Conservation (phyloP, 805 yeast genomes). For the Brettanomyces sp. region DNA sequence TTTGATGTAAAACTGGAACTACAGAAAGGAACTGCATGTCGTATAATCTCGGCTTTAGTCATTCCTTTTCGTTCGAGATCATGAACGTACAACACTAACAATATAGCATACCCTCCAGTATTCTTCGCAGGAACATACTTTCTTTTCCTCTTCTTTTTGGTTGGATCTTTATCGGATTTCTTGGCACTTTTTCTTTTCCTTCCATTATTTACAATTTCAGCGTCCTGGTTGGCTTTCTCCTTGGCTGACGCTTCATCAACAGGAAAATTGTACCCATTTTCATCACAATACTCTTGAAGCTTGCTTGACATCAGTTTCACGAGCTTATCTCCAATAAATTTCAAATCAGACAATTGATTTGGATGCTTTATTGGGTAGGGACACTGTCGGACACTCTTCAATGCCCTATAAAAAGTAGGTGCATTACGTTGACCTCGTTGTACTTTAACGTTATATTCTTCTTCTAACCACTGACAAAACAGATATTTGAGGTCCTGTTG, state of each 20-base stretch:
- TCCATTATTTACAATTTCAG: neutral
- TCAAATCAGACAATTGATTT: conserved; percentile 46
- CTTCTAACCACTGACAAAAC: conserved; percentile 51
- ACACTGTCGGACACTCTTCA: conserved; percentile 37
- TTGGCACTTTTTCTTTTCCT: conserved; percentile 1
- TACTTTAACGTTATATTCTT: conserved; percentile 35
- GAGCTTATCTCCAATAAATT: conserved; percentile 66
- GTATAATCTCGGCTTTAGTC: conserved; percentile 49
- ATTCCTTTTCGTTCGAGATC: conserved; percentile 49
- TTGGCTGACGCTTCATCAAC: neutral
- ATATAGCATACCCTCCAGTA: conserved; percentile 79
- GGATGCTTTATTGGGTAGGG: conserved; percentile 44
- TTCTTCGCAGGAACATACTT: conserved; percentile 61
- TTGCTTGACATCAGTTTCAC: conserved; percentile 39
- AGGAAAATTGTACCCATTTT: conserved; percentile 40
- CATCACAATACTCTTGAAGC: conserved; percentile 46
- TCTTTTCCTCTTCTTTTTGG: neutral
- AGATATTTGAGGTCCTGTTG: conserved; percentile 42
- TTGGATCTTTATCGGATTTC: neutral
- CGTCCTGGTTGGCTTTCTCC: conserved; percentile 3
- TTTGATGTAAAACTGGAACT: conserved; percentile 50
- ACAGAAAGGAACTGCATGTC: conserved; percentile 45
- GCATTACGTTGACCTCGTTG: conserved; percentile 43
- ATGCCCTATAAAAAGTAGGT: conserved; percentile 46
- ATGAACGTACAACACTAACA: conserved; percentile 45